Evolutionary conservation across 2,329 filamentous ascomycete species (phyloP).

Genomic region (Dactylellina leptospora): DNA sequence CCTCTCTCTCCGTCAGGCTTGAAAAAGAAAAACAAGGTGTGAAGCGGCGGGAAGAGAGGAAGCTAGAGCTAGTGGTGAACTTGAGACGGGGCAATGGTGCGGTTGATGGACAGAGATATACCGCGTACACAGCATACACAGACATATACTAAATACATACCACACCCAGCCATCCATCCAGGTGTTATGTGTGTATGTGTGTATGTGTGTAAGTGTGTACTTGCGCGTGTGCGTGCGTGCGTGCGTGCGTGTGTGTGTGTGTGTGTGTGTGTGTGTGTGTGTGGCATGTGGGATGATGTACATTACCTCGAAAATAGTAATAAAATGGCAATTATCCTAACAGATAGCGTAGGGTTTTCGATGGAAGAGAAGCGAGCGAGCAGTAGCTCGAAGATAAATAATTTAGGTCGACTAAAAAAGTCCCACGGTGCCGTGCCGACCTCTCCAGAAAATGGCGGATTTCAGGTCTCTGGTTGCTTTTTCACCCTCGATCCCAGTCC

Average conservation of each 20-base stretch:
- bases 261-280: background rate
- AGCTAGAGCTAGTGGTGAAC: background rate
- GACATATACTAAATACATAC: too few relatives aligned
- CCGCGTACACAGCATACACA: too few relatives aligned
- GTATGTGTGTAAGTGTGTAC: background rate
- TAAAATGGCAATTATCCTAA: conserved; percentile 51
- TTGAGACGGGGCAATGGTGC: background rate
- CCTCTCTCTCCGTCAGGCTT: background rate
- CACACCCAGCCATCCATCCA: too few relatives aligned
- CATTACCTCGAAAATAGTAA: conserved; percentile 49
- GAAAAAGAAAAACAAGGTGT: background rate
- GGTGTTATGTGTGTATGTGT: background rate
- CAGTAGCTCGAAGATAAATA: conserved; percentile 53
- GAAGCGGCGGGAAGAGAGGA: background rate
- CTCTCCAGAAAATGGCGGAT: conserved; percentile 52
- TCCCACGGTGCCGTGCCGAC: conserved; percentile 39
- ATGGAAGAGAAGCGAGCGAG: conserved; percentile 52
- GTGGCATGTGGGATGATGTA: conserved; percentile 28
- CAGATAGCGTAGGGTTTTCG: conserved; percentile 50
- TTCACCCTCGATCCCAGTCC: conserved; percentile 6
- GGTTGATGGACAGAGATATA: too few relatives aligned
- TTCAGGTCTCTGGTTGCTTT: conserved; percentile 35
- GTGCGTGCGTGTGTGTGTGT: background rate
- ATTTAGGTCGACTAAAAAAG: conserved; percentile 47
- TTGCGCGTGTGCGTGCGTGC: background rate